Base-by-base conservation (phyloP, 164 flowering plant species). In the Santalum album region DNA sequence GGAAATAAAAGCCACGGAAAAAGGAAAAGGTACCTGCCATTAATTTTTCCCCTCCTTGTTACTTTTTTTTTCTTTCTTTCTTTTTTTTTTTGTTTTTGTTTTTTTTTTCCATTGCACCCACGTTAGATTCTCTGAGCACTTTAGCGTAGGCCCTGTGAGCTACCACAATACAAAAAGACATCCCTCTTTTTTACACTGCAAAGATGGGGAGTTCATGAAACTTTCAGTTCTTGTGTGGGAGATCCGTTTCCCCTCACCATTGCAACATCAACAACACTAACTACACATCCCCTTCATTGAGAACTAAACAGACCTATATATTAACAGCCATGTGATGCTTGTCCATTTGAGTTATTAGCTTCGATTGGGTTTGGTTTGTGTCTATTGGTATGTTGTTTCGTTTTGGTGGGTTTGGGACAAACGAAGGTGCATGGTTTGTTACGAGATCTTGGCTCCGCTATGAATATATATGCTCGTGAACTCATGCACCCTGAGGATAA, bases 1-100 rank as follows among this genome's bases (percentile, higher is more conserved):
- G 47, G 56, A 60, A 62, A 62, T 40, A 4, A 52, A 56, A 55
- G 32, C 18, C 24, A 56, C 38, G 0, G 9, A 17, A 51, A 57
- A 67, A 59, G 46, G 52, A 34, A 72, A 59, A 62, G 68, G 58
- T 65, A 60, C 72, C 72, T 58, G 55, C 59, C 69, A 67, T 55
- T 61, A 68, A 46, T 62, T 34, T 65, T 67, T 60, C 38, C 50
- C 51, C 49, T 38, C 26, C 52, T 68, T 61, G 45, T 38, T 48
- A 25, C 61, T 64, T 71, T 64, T 5, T 50, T 16, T 64, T 71
- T 64, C 2, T 50, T 16, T 49, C 32, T 36, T 7, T 4, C 17
- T 23, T 53, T 20, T 25, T 60, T 56, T 49, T 25, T 25, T 49
- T 54, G 16, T 26, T 51, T 49, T 55, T 24, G 12, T 55, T 25